Conservation (phyloP, 805 yeast genomes). For the Yarrowia sp. region DNA sequence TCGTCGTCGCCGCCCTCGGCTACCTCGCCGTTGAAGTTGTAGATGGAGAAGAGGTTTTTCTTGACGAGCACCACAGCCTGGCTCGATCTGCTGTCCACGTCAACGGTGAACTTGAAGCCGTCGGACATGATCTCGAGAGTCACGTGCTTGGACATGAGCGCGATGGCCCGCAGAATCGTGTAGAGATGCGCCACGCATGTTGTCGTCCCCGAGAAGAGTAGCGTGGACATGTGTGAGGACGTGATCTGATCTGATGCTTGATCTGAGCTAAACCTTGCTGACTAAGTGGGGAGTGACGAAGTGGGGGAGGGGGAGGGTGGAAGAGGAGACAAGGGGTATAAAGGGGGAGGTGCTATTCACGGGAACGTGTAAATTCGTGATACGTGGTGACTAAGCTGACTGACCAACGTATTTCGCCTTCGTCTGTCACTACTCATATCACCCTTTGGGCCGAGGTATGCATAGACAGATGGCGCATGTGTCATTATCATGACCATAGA, state of each 20-base stretch:
- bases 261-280: no score
- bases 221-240: not conserved
- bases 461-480: no score
- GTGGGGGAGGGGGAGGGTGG: no score
- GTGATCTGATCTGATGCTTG: not conserved
- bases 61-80: conserved; percentile 33
- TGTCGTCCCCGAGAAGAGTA: conserved; percentile 47
- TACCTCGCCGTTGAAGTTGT: conserved; percentile 28
- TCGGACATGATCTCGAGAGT: conserved; percentile 47
- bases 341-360: no score
- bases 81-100: conserved; percentile 32
- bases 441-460: conserved; percentile 3
- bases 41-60: conserved; percentile 31
- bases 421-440: no score
- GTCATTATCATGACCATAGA: no score
- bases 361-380: no score
- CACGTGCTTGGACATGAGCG: conserved; percentile 44
- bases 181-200: conserved; percentile 48
- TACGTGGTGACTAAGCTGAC: not conserved
- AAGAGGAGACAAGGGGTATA: no score
- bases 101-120: conserved; percentile 53
- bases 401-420: no score
- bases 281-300: no score
- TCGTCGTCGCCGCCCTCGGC: not conserved
- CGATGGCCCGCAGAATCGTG: conserved; percentile 46